Base-by-base conservation (phyloP, 495 filamentous ascomycete genomes). In the Podospora appendiculata region DNA sequence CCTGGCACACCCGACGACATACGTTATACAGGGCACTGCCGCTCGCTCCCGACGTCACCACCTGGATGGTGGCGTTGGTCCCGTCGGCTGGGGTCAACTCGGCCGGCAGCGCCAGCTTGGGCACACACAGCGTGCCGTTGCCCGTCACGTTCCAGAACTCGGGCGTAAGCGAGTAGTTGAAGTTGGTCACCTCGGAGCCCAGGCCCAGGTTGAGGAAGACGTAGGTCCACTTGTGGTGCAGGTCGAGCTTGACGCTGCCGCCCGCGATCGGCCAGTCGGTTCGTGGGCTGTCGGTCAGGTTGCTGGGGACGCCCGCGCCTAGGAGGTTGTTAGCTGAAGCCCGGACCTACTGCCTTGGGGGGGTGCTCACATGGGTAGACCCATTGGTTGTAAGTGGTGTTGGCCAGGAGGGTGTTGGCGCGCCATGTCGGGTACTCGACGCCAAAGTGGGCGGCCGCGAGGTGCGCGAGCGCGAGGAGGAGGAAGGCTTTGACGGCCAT, bases 191-290 rank as follows among this genome's bases (percentile, higher is more conserved):
- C 57, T 74, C 70, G 8, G 51, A 50, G 38, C 82, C 80, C 35
- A 86, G 54, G n/a, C 79, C 83, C 17, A 85, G 66, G 66, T 85
- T 85, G 58, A 86, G 62, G 63, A 75, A 84, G 35, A 81, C 64
- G 54, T 83, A 79, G 11, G 80, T 75, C 69, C 72, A 79, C 8
- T 63, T 58, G 60, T 86, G 83, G 60, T 68, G 64, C 18, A 77
- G 72, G 19, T 72, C 65, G 46, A 85, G 63, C 35, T 59, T 56
- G 45, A 87, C 41, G n/a, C 73, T 65, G 46, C 82, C 83, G 38
- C 80, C 80, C 9, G 56, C 64, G 6, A 81, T 56, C 6, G 81
- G 80, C 83, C 83, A 87, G 40, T 74, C 65, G 39, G 82, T 86
- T 39, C 79, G 77, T 65, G 84, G 83, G 44, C 58, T 63, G 51